These are phyloP conservation scores for Hericium erinaceus DNA, from an alignment of 768 basidiomycete genomes.

Conservation along the genomic window DNA sequence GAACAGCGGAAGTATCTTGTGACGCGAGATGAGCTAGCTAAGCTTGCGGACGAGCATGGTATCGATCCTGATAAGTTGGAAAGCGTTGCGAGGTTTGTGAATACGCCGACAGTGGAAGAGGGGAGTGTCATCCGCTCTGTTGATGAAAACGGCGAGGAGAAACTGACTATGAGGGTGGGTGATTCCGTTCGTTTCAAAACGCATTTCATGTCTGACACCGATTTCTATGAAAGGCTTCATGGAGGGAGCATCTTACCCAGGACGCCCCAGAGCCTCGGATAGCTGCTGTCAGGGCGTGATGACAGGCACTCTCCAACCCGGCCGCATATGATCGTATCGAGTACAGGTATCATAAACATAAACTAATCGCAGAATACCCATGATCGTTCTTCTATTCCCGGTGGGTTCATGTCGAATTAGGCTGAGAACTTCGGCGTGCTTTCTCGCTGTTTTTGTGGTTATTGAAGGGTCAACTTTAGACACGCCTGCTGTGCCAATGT, in stretches of 20 bases:
- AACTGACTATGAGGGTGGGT: conserved; percentile 40
- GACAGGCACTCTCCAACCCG: neutral
- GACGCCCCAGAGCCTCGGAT: neutral
- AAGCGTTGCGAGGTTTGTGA: conserved; percentile 46
- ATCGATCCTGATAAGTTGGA: conserved; percentile 46
- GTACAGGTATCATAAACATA: too few species aligned
- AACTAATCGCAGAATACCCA: too few species aligned
- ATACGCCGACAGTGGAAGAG: conserved; percentile 51
- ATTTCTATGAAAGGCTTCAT: neutral
- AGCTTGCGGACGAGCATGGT: conserved; percentile 44
- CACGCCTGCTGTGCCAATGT: too few species aligned
- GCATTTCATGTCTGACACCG: neutral
- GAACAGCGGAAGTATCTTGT: conserved; percentile 48
- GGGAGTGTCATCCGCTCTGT: conserved; percentile 33
- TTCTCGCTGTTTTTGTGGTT: too few species aligned
- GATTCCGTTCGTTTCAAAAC: neutral
- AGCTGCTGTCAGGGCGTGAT: neutral
- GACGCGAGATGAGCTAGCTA: conserved; percentile 32
- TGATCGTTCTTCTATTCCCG: too few species aligned
- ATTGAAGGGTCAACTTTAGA: too few species aligned
- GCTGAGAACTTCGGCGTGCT: too few species aligned
- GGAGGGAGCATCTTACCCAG: neutral
- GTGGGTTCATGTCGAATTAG: too few species aligned
- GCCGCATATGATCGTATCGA: too few species aligned
- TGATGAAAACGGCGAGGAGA: conserved; percentile 50